Base-by-base conservation (phyloP, 441 rosid species). In the Pelargonium australe region DNA sequence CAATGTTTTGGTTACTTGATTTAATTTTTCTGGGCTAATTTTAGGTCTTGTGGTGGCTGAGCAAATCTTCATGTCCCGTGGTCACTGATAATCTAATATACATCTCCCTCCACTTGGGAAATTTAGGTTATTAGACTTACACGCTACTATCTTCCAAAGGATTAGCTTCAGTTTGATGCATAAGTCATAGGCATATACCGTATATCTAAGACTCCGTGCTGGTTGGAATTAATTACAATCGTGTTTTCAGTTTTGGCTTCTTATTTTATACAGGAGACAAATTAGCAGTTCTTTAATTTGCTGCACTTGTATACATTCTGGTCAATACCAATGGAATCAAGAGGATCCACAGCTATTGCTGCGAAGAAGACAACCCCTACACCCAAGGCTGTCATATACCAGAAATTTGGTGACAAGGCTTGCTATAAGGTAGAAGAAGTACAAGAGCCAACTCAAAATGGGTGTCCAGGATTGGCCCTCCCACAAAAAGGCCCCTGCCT, bases 381-480 rank as follows among this genome's bases (percentile, higher is more conserved):
- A 16, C 96, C 97, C 37, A 95, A 91, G 84, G 90, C 96, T 64
- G 79, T 90, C 25, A 84, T 94, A 49, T 77, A 84, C 77, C 86
- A 86, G 72, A 87, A 77, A 74, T 95, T 86, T 78, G 97, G 97
- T 63, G 63, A 11, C 79, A 80, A 80, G 44, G 99, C 96, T 13
- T 74, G 68, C 53, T 95, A 87, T 67, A 84, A 51, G 31, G 75
- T 84, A n/a, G 96, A 95, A 73, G 92, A 91, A 84, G 90, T 91
- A 44, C 76, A 76, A 63, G 95, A 88, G 58, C 68, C 77, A 74
- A 43, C 76, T 72, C 84, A 85, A 67, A 90, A 72, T 82, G 88
- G 79, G 74, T 95, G 92, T 75, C 96, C 95, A 3, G 99, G 97
- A 10, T 83, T 95, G 71, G 86, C 85, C 44, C 84, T 89, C 61